These are phyloP conservation scores for Hirsutella minnesotensis DNA, from an alignment of 2,329 filamentous ascomycete genomes.

Conservation along the genomic window DNA sequence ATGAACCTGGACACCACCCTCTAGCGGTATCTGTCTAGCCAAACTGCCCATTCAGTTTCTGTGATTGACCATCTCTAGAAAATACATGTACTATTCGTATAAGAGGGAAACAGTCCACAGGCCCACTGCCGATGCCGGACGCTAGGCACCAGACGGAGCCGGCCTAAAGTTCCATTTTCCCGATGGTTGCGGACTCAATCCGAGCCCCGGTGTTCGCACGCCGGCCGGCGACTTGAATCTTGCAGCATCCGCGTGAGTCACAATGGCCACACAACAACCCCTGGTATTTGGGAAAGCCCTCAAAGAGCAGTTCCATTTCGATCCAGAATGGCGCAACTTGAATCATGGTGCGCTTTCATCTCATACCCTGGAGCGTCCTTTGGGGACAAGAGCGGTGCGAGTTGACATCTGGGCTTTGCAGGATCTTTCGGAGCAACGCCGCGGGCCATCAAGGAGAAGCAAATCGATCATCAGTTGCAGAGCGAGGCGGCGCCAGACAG, in stretches of 20 bases:
- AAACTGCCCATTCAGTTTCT: no score
- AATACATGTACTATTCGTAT: no score
- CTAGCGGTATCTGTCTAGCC: no score
- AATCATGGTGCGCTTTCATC: neutral
- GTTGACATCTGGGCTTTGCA: neutral
- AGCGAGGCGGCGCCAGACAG: neutral
- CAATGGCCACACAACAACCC: neutral
- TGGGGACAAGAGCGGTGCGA: neutral
- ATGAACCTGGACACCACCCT: no score
- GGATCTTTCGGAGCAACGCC: neutral
- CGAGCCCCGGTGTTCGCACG: no score
- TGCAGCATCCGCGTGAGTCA: neutral
- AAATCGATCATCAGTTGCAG: neutral
- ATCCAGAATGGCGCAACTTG: neutral
- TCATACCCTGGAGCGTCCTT: neutral
- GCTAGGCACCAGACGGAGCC: no score
- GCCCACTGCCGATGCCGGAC: no score
- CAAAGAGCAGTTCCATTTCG: neutral
- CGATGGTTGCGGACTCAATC: no score
- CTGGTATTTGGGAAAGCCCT: neutral
- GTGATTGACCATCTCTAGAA: no score
- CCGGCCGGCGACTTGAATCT: no score
- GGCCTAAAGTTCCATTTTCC: no score
- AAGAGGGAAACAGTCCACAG: no score
- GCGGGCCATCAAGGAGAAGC: neutral